These are phyloP conservation scores for Botrytis hyacinthi DNA, from an alignment of 2,329 filamentous ascomycete species.

Conservation along the genomic window DNA sequence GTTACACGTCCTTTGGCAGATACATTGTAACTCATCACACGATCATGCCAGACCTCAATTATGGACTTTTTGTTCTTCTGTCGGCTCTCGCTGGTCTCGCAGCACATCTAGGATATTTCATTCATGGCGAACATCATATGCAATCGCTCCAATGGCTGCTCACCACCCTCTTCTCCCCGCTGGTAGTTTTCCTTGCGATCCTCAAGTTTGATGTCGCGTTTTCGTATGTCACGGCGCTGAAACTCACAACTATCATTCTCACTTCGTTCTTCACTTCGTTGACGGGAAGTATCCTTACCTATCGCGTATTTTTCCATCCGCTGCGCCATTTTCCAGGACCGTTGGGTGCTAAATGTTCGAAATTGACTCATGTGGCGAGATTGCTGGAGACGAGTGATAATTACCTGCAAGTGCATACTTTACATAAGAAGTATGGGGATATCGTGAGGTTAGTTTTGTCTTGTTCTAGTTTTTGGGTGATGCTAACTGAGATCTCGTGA, in stretches of 20 bases:
- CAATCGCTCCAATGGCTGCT: background rate
- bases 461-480: background rate
- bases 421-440: conserved; percentile 31
- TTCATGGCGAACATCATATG: conserved; percentile 30
- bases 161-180: background rate
- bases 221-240: background rate
- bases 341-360: conserved; percentile 26
- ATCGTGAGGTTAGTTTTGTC: conserved; percentile 26
- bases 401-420: conserved; percentile 22
- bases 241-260: background rate
- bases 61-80: background rate
- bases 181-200: background rate
- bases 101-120: conserved; percentile 29
- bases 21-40: background rate
- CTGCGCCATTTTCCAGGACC: conserved; percentile 37
- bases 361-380: conserved; percentile 27
- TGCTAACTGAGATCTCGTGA: background rate
- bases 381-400: conserved; percentile 22
- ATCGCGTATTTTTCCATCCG: conserved; percentile 49
- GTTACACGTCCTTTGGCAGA: background rate
- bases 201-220: background rate
- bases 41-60: background rate
- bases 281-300: conserved; percentile 48
- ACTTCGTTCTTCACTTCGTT: conserved; percentile 2
- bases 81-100: conserved; percentile 23